A percentile compares a stretch with the other conserved stretches of the same genome.
Evolutionary conservation across 345 rosid species (phyloP).

Genomic region (Passiflora organensis): DNA sequence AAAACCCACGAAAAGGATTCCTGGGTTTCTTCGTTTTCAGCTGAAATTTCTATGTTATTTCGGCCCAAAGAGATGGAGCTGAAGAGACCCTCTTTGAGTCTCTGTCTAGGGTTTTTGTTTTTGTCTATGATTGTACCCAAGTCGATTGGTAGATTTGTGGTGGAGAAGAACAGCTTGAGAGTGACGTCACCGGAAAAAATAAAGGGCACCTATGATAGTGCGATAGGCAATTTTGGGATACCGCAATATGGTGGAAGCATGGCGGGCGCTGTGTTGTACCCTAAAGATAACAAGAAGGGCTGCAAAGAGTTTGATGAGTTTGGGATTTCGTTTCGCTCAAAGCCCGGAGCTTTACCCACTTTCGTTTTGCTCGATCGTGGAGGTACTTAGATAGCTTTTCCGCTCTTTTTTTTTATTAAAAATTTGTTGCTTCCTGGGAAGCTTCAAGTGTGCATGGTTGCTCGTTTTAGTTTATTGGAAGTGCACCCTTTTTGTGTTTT

Average conservation of each 20-base stretch:
- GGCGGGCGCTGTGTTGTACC: constrained; percentile 79
- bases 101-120: constrained; percentile 34
- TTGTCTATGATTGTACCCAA: constrained; percentile 16
- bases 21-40: not conserved
- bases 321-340: constrained; percentile 55
- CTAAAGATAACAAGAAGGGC: constrained; percentile 65
- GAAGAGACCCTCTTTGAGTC: constrained; percentile 3
- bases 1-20: not conserved
- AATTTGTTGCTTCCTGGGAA: too few species aligned
- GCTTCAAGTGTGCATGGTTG: too few species aligned
- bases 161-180: constrained; percentile 89
- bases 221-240: constrained; percentile 96
- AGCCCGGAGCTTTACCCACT: constrained; percentile 81
- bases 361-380: constrained; percentile 90
- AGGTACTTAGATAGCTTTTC: constrained; percentile 55
- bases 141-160: constrained; percentile 61
- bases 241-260: constrained; percentile 99
- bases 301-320: constrained; percentile 61
- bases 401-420: not conserved
- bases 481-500: not conserved
- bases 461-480: not conserved
- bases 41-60: too few species aligned
- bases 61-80: constrained; percentile 12
- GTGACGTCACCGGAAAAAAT: constrained; percentile 90
- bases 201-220: constrained; percentile 79